Percentiles rank a stretch among this genome's conserved stretches.
Conservation (phyloP, 2,329 filamentous ascomycete genomes). For the Exophiala oligosperma region DNA sequence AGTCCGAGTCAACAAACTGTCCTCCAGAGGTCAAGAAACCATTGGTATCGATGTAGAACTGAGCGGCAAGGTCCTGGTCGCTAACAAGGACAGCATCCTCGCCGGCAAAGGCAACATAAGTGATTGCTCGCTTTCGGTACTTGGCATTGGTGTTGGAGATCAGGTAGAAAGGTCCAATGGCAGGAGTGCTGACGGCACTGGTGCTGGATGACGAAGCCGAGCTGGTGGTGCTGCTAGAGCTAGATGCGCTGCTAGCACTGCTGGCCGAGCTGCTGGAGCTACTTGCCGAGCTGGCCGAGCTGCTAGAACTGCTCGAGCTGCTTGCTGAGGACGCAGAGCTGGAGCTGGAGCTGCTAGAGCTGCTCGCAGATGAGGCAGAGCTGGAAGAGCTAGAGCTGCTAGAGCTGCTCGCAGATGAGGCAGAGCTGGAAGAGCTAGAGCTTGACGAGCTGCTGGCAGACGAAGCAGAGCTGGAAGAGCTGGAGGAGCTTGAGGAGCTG, state of each 20-base stretch:
- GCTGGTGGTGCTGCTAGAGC: background rate
- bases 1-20: slow-evolving; percentile 13
- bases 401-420: background rate
- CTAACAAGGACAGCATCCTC: slow-evolving; percentile 10
- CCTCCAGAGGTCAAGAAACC: slow-evolving; percentile 12
- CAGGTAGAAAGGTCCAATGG: background rate
- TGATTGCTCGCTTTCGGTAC: slow-evolving; percentile 19
- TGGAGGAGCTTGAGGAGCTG: slow-evolving; percentile 4
- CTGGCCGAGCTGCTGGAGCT: background rate
- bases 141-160: slow-evolving; percentile 6
- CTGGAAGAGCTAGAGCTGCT: background rate
- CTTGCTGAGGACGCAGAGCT: slow-evolving; percentile 2
- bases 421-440: slow-evolving; percentile 1
- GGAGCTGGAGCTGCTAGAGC: background rate
- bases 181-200: background rate
- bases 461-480: background rate
- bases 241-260: background rate
- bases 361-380: background rate
- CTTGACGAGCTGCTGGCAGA: slow-evolving; percentile 1
- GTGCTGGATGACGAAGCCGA: background rate
- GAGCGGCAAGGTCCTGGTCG: slow-evolving; percentile 10
- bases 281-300: background rate
- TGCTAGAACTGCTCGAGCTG: slow-evolving; percentile 1
- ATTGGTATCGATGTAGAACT: slow-evolving; percentile 16
- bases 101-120: slow-evolving; percentile 19